These are phyloP conservation scores for Boletus speciosus DNA, from an alignment of 768 basidiomycete species.

Conservation along the genomic window DNA sequence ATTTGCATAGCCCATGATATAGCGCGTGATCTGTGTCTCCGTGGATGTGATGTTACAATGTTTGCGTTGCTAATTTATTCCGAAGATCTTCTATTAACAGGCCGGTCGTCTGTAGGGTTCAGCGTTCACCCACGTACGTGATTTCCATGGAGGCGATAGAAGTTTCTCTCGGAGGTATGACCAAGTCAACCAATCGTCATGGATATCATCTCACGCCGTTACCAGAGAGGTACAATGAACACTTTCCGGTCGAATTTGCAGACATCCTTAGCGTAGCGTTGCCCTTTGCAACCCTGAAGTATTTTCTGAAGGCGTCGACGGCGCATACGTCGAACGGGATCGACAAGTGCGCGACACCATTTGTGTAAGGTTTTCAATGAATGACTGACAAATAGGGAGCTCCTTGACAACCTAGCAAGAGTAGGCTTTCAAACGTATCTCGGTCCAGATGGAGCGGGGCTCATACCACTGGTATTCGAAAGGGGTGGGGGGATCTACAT, in stretches of 20 bases:
- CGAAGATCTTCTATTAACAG: slow-evolving; percentile 27
- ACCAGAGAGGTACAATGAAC: slow-evolving; percentile 26
- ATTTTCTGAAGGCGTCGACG: slow-evolving; percentile 5
- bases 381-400: slow-evolving; percentile 25
- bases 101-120: slow-evolving; percentile 14
- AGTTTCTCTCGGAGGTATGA: slow-evolving; percentile 14
- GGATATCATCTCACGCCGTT: background rate
- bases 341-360: slow-evolving; percentile 18
- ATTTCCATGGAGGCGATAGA: slow-evolving; percentile 14
- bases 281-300: slow-evolving; percentile 20
- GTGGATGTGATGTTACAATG: slow-evolving; percentile 31
- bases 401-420: slow-evolving; percentile 36
- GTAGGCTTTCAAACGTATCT: slow-evolving; percentile 38
- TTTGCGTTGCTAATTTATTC: slow-evolving; percentile 7
- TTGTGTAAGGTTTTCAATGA: background rate
- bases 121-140: slow-evolving; percentile 31
- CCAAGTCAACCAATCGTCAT: background rate
- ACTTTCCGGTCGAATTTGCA: slow-evolving; percentile 25
- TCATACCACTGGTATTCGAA: slow-evolving; percentile 29
- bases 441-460: slow-evolving; percentile 38
- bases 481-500: slow-evolving; percentile 39
- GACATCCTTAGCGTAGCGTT: slow-evolving; percentile 22
- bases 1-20: slow-evolving; percentile 37
- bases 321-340: slow-evolving; percentile 12
- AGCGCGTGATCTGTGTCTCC: slow-evolving; percentile 30